A percentile compares a stretch with the other conserved stretches of the same genome.
Evolutionary conservation across 169 alveolate genomes (phyloP).

Genomic region (Eimeria zaria): DNA sequence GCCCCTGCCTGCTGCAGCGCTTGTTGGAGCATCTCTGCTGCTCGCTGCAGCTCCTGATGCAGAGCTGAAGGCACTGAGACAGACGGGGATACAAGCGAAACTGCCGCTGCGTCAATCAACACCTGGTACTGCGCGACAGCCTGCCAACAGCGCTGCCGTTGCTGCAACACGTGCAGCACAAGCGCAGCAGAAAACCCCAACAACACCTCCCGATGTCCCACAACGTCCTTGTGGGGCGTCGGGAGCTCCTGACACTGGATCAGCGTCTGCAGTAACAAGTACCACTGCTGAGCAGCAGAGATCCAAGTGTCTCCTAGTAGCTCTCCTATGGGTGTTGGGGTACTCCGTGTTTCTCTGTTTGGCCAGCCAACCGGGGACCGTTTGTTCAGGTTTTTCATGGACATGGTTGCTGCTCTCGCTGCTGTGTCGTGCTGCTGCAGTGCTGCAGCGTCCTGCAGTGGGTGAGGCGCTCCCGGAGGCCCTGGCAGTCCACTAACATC

Average conservation of each 20-base stretch:
- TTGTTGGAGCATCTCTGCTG: constrained; percentile 63
- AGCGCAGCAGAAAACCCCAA: constrained; percentile 75
- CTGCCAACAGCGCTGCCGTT: constrained; percentile 83
- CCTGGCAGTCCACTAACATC: constrained; percentile 81
- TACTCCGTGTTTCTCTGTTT: neutral
- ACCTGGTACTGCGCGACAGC: constrained; percentile 65
- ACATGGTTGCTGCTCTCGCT: constrained; percentile 29
- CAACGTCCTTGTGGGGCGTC: constrained; percentile 64
- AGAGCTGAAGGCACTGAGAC: constrained; percentile 8
- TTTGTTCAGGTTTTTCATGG: neutral
- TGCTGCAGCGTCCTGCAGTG: constrained; percentile 74
- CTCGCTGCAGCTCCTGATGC: constrained; percentile 25
- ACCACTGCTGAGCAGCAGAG: constrained; percentile 83
- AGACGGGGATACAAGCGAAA: constrained; percentile 25
- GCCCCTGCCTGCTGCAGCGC: constrained; percentile 68
- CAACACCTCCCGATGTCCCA: constrained; percentile 34
- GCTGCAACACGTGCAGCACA: constrained; percentile 77
- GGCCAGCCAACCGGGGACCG: neutral
- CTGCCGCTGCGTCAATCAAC: constrained; percentile 42
- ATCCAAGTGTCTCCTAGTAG: constrained; percentile 69
- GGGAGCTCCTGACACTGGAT: constrained; percentile 53
- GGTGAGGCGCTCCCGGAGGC: constrained; percentile 48
- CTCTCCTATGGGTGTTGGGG: constrained; percentile 4
- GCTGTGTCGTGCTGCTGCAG: constrained; percentile 72
- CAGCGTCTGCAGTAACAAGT: constrained; percentile 75